phyloP scores from a whole-genome alignment of 805 yeast species.

The Wickerhamomyces bovis region DNA sequence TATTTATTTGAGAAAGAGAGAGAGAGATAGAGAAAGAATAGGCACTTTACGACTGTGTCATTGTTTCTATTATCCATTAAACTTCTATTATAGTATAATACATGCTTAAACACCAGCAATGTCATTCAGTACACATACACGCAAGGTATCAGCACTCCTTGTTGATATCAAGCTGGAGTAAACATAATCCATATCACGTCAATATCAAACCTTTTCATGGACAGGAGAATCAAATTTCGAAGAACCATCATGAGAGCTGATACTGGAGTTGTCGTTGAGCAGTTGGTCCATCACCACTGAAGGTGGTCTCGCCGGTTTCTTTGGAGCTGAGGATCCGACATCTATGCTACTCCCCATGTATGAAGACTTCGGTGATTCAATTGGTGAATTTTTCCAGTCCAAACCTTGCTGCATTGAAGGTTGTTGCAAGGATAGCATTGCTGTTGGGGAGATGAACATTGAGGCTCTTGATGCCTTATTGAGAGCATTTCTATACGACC shows the following conservation, averaged over 20 bases:
- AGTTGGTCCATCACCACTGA: conserved; percentile 43
- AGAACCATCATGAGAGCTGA: not conserved
- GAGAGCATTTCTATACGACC: conserved; percentile 22
- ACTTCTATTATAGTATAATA: not conserved
- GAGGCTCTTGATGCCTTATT: conserved; percentile 32
- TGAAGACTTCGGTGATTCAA: conserved; percentile 18
- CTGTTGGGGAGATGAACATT: conserved; percentile 49
- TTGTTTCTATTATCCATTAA: conserved; percentile 4
- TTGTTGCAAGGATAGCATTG: conserved; percentile 26
- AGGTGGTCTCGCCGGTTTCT: conserved; percentile 37
- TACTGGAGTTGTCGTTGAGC: conserved; percentile 26
- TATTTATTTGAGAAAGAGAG: conserved; percentile 1
- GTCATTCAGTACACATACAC: no score
- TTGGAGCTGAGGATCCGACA: not conserved
- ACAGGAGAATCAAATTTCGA: conserved; percentile 4
- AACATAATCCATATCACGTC: no score
- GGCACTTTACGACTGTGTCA: no score
- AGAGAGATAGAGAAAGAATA: no score
- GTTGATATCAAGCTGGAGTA: no score
- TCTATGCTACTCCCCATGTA: conserved; percentile 1
- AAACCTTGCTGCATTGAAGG: conserved; percentile 1
- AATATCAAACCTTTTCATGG: conserved; percentile 15
- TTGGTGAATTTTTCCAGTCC: conserved; percentile 16
- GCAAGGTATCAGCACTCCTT: no score
- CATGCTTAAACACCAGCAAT: not conserved